phyloP scores from a whole-genome alignment of 495 filamentous ascomycete genomes.

The Neurospora sp. region DNA sequence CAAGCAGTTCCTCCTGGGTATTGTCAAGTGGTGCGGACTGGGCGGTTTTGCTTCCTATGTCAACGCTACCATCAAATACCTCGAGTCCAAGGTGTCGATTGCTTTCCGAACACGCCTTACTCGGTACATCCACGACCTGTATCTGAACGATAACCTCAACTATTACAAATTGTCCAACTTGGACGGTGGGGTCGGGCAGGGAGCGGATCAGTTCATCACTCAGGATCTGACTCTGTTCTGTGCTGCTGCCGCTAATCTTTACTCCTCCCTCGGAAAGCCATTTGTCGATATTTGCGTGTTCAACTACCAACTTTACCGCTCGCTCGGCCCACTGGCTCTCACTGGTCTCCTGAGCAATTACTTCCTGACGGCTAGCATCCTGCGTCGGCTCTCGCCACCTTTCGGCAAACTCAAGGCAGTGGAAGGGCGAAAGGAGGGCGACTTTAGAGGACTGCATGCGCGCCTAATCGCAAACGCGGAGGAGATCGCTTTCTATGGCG shows the following conservation, averaged over 20 bases:
- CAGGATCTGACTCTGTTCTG: slow-evolving; percentile 96
- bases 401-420: slow-evolving; percentile 96
- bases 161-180: slow-evolving; percentile 95
- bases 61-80: slow-evolving; percentile 95
- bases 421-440: slow-evolving; percentile 85
- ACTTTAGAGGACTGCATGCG: slow-evolving; percentile 83
- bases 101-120: slow-evolving; percentile 95
- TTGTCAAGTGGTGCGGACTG: slow-evolving; percentile 61
- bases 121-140: slow-evolving; percentile 94
- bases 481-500: slow-evolving; percentile 97
- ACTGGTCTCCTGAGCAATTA: slow-evolving; percentile 84
- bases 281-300: slow-evolving; percentile 93
- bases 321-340: slow-evolving; percentile 80
- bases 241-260: slow-evolving; percentile 79
- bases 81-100: slow-evolving; percentile 96
- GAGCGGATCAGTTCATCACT: slow-evolving; percentile 94
- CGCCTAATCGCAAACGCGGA: slow-evolving; percentile 94
- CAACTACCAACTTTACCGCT: slow-evolving; percentile 91
- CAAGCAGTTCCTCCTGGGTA: slow-evolving; percentile 75
- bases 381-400: slow-evolving; percentile 79
- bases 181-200: slow-evolving; percentile 85
- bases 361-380: slow-evolving; percentile 78
- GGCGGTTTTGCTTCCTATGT: slow-evolving; percentile 76
- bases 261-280: slow-evolving; percentile 93
- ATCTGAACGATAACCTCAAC: slow-evolving; percentile 84